Evolutionary conservation across 176 grass and related monocot species (phyloP).

Genomic region (Lolium multiflorum): DNA sequence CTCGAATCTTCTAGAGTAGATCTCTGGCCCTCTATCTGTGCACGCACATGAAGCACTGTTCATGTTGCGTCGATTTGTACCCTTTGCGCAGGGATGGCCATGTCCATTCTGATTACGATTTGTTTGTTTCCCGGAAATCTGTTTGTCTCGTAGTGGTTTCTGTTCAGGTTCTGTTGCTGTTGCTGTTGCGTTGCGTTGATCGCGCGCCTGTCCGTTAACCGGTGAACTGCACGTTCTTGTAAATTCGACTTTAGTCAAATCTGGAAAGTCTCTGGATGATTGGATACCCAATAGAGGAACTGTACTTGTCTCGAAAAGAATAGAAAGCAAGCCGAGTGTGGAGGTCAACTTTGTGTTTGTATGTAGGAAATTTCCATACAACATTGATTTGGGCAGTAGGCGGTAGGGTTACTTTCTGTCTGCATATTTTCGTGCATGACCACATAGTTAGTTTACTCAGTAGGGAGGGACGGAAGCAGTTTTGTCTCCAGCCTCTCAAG

Average conservation of each 20-base stretch:
- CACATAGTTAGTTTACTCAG: not conserved
- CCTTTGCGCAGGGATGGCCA: not conserved
- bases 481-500: not conserved
- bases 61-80: not conserved
- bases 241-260: not conserved
- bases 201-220: not conserved
- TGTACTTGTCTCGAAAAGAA: not conserved
- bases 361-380: no score
- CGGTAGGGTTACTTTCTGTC: not conserved
- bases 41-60: not conserved
- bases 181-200: no score
- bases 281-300: not conserved
- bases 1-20: slow-evolving; percentile 41
- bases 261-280: not conserved
- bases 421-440: not conserved
- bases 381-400: no score
- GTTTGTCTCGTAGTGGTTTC: slow-evolving; percentile 41
- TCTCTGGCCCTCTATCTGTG: not conserved
- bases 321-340: not conserved
- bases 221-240: not conserved
- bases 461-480: not conserved
- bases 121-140: not conserved
- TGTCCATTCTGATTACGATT: not conserved
- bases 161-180: not conserved
- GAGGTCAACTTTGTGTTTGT: not conserved